A percentile compares a stretch with the other conserved stretches of the same genome.
Evolutionary conservation across 2,329 filamentous ascomycete genomes (phyloP).

Genomic region (Colletotrichum aenigma): DNA sequence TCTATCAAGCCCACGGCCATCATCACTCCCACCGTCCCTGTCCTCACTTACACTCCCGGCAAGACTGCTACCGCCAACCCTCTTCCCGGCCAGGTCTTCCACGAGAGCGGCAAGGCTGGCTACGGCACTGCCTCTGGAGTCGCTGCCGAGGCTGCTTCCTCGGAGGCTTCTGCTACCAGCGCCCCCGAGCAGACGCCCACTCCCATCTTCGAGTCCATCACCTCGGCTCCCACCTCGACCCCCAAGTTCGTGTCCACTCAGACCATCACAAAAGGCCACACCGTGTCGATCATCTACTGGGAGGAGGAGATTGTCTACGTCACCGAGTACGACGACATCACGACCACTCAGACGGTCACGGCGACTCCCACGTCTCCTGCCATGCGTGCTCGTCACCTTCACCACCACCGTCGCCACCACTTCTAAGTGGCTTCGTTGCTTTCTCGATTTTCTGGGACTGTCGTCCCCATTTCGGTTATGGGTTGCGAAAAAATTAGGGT

Average conservation of each 20-base stretch:
- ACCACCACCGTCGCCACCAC: slow-evolving; percentile 41
- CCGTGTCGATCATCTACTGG: slow-evolving; percentile 62
- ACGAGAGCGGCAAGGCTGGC: slow-evolving; percentile 28
- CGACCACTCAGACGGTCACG: slow-evolving; percentile 43
- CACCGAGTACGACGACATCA: slow-evolving; percentile 46
- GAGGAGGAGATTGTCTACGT: slow-evolving; percentile 60
- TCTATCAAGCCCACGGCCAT: slow-evolving; percentile 11
- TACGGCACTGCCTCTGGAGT: slow-evolving; percentile 7
- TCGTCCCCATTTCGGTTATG: neutral
- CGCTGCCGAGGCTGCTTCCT: neutral
- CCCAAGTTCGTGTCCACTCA: slow-evolving; percentile 50
- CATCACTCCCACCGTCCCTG: slow-evolving; percentile 25
- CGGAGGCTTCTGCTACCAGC: slow-evolving; percentile 6
- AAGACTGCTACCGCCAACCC: slow-evolving; percentile 34
- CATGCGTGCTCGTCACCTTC: slow-evolving; percentile 33
- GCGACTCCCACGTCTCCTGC: slow-evolving; percentile 29
- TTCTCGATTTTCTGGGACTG: neutral
- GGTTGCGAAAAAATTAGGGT: slow-evolving; percentile 1
- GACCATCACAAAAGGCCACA: slow-evolving; percentile 52
- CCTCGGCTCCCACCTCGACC: neutral
- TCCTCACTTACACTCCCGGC: slow-evolving; percentile 41
- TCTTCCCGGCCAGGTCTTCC: slow-evolving; percentile 49
- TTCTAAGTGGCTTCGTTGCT: neutral
- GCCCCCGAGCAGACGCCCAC: slow-evolving; percentile 26
- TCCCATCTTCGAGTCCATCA: slow-evolving; percentile 33